phyloP scores from a whole-genome alignment of 148 eudicot species.

The Rhododendron mucronatum region DNA sequence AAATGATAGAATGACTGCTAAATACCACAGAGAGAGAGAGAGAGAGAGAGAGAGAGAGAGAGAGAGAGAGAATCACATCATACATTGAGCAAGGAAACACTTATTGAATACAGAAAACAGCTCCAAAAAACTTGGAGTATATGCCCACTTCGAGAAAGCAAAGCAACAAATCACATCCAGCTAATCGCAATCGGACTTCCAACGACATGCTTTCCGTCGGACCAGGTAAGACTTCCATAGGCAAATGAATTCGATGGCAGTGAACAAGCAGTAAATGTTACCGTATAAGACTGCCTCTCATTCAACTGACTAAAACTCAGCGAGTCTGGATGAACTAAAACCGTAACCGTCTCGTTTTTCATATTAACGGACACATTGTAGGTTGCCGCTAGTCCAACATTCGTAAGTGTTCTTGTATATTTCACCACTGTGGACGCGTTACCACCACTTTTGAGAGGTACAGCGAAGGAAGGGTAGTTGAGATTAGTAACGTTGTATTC shows the following conservation, averaged over 20 bases:
- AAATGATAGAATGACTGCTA: too few relatives aligned
- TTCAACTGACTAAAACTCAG: constrained; percentile 49
- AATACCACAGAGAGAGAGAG: too few relatives aligned
- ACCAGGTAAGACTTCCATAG: constrained; percentile 76
- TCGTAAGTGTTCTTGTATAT: constrained; percentile 56
- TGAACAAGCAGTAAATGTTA: constrained; percentile 52
- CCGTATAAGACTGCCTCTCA: constrained; percentile 70
- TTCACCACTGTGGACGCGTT: constrained; percentile 21
- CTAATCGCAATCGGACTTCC: constrained; percentile 75
- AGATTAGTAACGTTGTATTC: constrained; percentile 33
- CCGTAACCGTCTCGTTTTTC: constrained; percentile 37
- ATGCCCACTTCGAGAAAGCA: background rate
- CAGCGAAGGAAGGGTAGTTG: constrained; percentile 64
- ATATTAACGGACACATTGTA: constrained; percentile 41
- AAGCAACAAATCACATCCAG: constrained; percentile 35
- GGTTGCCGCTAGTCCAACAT: constrained; percentile 49
- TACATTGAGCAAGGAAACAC: too few relatives aligned
- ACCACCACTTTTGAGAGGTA: constrained; percentile 15
- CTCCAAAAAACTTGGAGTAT: background rate
- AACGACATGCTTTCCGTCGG: constrained; percentile 79
- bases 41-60: too few relatives aligned
- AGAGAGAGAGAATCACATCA: too few relatives aligned
- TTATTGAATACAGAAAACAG: background rate
- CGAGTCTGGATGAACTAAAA: constrained; percentile 50
- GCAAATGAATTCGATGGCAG: constrained; percentile 40